Conservation (phyloP, 2,329 filamentous ascomycete species). For the Talaromyces marneffei region DNA sequence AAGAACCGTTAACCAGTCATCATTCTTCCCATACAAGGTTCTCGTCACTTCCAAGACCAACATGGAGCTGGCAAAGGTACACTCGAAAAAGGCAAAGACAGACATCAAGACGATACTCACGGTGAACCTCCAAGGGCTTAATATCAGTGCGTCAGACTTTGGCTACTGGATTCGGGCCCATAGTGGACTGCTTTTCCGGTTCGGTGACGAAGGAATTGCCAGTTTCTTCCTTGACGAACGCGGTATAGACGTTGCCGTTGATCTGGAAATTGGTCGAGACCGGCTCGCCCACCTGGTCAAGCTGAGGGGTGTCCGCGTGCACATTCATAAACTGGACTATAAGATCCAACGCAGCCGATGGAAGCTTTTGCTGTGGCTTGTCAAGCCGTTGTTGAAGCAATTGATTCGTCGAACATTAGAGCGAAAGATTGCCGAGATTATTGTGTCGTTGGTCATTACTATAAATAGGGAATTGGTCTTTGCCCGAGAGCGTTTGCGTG, state of each 20-base stretch:
- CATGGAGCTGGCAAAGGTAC: constrained; percentile 74
- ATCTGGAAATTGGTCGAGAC: constrained; percentile 75
- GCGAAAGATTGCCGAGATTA: constrained; percentile 65
- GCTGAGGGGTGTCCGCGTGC: constrained; percentile 68
- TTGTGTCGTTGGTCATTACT: constrained; percentile 63
- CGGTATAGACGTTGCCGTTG: constrained; percentile 78
- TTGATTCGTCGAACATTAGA: constrained; percentile 75
- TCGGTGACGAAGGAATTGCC: constrained; percentile 78
- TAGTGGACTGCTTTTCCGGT: constrained; percentile 60
- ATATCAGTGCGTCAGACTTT: constrained; percentile 75
- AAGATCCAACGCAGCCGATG: constrained; percentile 64
- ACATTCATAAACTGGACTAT: constrained; percentile 83
- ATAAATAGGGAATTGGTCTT: constrained; percentile 82
- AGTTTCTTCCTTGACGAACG: constrained; percentile 80
- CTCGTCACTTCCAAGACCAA: constrained; percentile 80
- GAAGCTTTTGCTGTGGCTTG: constrained; percentile 69
- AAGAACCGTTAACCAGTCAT: constrained; percentile 73
- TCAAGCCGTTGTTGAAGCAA: constrained; percentile 78
- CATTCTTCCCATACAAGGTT: constrained; percentile 80
- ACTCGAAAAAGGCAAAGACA: constrained; percentile 59
- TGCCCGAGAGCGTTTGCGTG: constrained; percentile 77
- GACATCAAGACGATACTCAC: constrained; percentile 66
- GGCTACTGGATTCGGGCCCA: constrained; percentile 85
- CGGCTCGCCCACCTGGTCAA: constrained; percentile 74
- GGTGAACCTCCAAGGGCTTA: constrained; percentile 75